Base-by-base conservation (phyloP, 129 eudicot species). In the Artemisia argyi region DNA sequence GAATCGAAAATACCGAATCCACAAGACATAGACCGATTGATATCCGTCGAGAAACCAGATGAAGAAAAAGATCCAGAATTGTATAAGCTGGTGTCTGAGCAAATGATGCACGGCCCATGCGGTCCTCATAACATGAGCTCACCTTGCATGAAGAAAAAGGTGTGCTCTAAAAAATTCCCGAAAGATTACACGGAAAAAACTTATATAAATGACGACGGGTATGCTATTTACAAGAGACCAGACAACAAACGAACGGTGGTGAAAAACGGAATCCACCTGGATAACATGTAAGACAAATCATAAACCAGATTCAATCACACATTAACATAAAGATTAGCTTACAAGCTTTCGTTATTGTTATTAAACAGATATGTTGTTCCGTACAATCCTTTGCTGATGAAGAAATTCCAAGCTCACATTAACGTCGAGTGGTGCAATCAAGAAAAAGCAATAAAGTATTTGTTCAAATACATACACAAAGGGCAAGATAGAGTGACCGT, bases 51-150 rank as follows among this genome's bases (percentile, higher is more conserved):
- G 8, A 15, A 44, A 2, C 69, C 69, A 0, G 28, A 65, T 44
- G 46, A 65, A 39, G 13, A 17, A 7, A 3, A 65, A 7, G 54
- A 65, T 17, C 54, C 54, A 0, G 51, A 14, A 0, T 16, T 63
- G 0, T 35, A 63, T 42, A 0, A 16, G 5, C 0, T 63, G 1
- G 51, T 44, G 1, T 35, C 28, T 17, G 69, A 39, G 11, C 17
- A 5, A 2, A 65, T 65, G 69, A 65, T 44, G 15, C 69, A 65
- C 12, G 54, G 35, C 18, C 54, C 69, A 11, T 65, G 69, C 4
- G 54, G 53, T 0, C 3, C 3, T 0, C 8, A 65, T 9, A 3
- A 65, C 2, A 7, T 12, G 2, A 8, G 12, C 0, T 65, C 28
- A 3, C 3, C 54, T 0, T 65, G 69, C 22, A 59, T 59, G 42